These are phyloP conservation scores for Annulohypoxylon moriforme DNA, from an alignment of 495 filamentous ascomycete species.

Conservation along the genomic window DNA sequence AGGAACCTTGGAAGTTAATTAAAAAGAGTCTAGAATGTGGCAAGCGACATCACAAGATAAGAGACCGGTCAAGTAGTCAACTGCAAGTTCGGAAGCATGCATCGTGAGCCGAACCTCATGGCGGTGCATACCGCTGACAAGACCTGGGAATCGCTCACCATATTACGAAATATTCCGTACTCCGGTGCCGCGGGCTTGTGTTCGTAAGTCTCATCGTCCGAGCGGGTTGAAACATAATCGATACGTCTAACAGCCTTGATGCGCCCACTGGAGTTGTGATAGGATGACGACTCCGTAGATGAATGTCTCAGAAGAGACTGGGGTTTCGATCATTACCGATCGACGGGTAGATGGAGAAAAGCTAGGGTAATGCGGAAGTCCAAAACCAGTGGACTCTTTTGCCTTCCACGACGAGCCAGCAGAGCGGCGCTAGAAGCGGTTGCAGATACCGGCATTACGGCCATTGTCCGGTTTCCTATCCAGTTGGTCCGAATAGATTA, in stretches of 20 bases:
- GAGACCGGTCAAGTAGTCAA: neutral
- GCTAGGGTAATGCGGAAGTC: neutral
- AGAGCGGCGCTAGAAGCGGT: conserved; percentile 6
- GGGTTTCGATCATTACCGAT: conserved; percentile 16
- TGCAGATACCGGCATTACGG: conserved; percentile 23
- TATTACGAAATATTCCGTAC: conserved; percentile 17
- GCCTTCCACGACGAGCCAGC: neutral
- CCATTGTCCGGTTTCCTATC: conserved; percentile 25
- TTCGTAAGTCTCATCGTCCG: conserved; percentile 20
- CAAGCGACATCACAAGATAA: conserved; percentile 11
- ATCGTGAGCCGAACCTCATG: conserved; percentile 18
- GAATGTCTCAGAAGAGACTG: conserved; percentile 35
- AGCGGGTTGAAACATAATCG: conserved; percentile 27
- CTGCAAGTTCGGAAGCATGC: conserved; percentile 2
- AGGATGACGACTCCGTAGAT: conserved; percentile 20
- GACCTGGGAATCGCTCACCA: neutral
- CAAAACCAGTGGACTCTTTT: neutral
- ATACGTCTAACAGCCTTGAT: conserved; percentile 8
- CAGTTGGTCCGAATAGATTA: conserved; percentile 5
- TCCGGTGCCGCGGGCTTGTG: conserved; percentile 16
- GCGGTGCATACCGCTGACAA: conserved; percentile 6
- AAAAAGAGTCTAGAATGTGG: conserved; percentile 15
- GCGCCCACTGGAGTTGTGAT: conserved; percentile 19
- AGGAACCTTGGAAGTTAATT: conserved; percentile 2
- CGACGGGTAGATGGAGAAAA: conserved; percentile 10